Conservation (phyloP, 176 grass and related monocot species). For the Avena eriantha region DNA sequence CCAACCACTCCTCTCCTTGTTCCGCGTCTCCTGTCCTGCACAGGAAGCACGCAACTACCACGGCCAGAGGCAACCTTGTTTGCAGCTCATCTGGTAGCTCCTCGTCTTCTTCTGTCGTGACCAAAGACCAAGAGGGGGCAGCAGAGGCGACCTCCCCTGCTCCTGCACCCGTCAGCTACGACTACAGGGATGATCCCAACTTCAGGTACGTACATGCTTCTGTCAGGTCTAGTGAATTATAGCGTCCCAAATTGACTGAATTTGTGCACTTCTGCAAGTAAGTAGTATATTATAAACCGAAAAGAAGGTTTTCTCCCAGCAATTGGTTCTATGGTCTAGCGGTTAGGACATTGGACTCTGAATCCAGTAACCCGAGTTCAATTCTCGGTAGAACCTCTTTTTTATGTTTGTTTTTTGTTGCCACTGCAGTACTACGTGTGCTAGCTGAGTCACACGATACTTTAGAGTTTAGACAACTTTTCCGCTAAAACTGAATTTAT, state of each 20-base stretch:
- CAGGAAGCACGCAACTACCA: not conserved
- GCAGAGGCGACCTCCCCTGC: not conserved
- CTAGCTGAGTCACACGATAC: not conserved
- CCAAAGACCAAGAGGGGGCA: constrained; percentile 32
- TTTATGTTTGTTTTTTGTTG: not conserved
- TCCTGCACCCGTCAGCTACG: not conserved
- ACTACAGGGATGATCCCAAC: constrained; percentile 50
- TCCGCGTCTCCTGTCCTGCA: not conserved
- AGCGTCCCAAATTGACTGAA: not conserved
- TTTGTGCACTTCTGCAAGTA: not conserved
- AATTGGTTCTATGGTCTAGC: constrained; percentile 68
- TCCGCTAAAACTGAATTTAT: not conserved
- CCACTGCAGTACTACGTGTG: not conserved
- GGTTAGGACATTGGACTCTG: constrained; percentile 86
- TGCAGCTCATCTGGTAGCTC: not conserved
- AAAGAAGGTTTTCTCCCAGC: not conserved
- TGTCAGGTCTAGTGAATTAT: not conserved
- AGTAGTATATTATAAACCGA: accelerated
- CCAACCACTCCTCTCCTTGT: constrained; percentile 1
- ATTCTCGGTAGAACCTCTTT: constrained; percentile 70
- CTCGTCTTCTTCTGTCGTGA: constrained; percentile 36
- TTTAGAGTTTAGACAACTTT: not conserved
- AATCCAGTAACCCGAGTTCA: constrained; percentile 82
- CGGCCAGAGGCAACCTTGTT: constrained; percentile 26
- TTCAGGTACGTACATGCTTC: constrained; percentile 46